phyloP scores from a whole-genome alignment of 768 basidiomycete species.

The Scleroderma citrinum region DNA sequence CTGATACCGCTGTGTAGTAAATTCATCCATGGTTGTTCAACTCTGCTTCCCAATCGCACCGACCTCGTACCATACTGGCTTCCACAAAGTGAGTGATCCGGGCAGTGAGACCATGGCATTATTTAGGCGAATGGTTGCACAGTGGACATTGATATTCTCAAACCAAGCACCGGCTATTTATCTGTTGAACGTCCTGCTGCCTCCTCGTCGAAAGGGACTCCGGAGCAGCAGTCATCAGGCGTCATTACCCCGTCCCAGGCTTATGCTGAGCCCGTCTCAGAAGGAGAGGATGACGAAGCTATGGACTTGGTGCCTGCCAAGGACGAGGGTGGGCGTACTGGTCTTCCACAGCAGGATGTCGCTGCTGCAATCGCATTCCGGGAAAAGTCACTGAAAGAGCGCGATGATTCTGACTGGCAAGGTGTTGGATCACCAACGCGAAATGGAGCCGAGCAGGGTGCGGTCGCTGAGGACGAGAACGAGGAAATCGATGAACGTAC shows the following conservation, averaged over 20 bases:
- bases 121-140: constrained; percentile 1
- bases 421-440: constrained; percentile 4
- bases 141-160: constrained; percentile 96
- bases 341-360: constrained; percentile 66
- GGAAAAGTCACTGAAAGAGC: constrained; percentile 68
- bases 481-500: constrained; percentile 29
- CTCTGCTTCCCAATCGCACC: constrained; percentile 85
- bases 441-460: constrained; percentile 17
- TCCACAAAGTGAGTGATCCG: constrained; percentile 66
- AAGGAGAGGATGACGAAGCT: constrained; percentile 89
- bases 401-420: constrained; percentile 12
- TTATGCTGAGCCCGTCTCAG: constrained; percentile 89
- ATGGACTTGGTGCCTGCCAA: constrained; percentile 59
- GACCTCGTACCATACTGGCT: constrained; percentile 98
- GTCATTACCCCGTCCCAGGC: constrained; percentile 34
- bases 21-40: constrained; percentile 96
- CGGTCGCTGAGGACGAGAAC: constrained; percentile 25
- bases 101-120: too few relatives aligned
- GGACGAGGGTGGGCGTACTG: constrained; percentile 79
- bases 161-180: constrained; percentile 78
- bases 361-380: constrained; percentile 84
- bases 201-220: constrained; percentile 40
- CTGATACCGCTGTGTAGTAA: constrained; percentile 41
- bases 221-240: constrained; percentile 40
- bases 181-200: constrained; percentile 69